Evolutionary conservation across 2,329 filamentous ascomycete genomes (phyloP).

Genomic region (Calonectria hongkongensis): DNA sequence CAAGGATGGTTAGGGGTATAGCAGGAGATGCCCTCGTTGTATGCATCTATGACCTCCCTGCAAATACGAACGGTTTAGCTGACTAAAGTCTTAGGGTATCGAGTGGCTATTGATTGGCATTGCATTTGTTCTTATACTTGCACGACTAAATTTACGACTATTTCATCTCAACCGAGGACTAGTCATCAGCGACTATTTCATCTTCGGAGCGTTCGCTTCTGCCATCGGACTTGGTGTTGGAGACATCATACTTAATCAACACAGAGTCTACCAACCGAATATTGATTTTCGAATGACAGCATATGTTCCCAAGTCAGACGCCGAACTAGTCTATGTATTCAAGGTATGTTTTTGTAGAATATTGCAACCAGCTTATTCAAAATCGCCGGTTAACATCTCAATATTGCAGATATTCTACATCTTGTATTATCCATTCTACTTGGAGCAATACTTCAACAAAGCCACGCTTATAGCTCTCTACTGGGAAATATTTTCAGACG

Average conservation of each 20-base stretch:
- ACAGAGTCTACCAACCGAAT: not conserved
- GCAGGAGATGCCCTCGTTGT: not conserved
- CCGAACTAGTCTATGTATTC: not conserved
- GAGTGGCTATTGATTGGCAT: conserved; percentile 21
- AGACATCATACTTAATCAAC: not conserved
- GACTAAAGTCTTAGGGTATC: not conserved
- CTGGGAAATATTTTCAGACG: conserved; percentile 24
- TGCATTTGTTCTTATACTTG: conserved; percentile 11
- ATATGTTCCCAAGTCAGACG: not conserved
- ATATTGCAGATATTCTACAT: not conserved
- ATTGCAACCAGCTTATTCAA: no score
- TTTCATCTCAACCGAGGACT: conserved; percentile 4
- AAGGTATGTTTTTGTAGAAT: not conserved
- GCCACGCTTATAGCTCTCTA: conserved; percentile 18
- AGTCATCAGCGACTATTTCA: conserved; percentile 18
- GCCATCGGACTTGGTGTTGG: not conserved
- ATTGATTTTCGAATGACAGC: not conserved
- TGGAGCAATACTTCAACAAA: conserved; percentile 25
- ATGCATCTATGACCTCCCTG: not conserved
- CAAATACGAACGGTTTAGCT: not conserved
- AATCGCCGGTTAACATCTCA: not conserved
- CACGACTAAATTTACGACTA: conserved; percentile 23
- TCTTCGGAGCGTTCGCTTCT: conserved; percentile 15
- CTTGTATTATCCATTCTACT: conserved; percentile 20
- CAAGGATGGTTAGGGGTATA: not conserved